A percentile compares a stretch with the other conserved stretches of the same genome.
Conservation (phyloP, 2,329 filamentous ascomycete genomes). For the Trichoderma endophyticum region DNA sequence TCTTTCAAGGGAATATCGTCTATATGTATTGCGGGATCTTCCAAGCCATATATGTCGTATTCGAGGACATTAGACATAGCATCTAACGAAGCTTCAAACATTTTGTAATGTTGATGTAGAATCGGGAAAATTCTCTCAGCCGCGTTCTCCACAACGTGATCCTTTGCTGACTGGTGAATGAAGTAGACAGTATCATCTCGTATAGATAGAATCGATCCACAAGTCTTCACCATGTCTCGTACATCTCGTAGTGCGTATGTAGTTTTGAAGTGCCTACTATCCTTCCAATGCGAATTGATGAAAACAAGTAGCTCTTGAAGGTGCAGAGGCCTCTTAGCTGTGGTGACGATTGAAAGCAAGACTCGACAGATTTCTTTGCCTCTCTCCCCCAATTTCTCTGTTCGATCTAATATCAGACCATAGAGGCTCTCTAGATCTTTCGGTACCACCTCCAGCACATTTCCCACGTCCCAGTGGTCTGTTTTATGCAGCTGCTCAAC, state of each 20-base stretch:
- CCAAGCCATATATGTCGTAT: background rate
- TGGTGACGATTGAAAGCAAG: background rate
- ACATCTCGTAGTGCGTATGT: background rate
- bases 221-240: background rate
- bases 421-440: background rate
- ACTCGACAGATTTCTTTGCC: background rate
- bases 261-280: background rate
- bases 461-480: background rate
- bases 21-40: background rate
- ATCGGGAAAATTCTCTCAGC: background rate
- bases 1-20: background rate
- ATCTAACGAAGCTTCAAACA: background rate
- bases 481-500: background rate
- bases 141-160: background rate
- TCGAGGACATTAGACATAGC: background rate
- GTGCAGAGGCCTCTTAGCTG: background rate
- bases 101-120: background rate
- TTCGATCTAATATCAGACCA: background rate
- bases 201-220: background rate
- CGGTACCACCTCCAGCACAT: background rate
- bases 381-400: background rate
- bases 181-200: background rate
- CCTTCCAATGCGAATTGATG: background rate
- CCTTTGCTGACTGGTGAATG: background rate
- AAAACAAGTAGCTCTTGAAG: background rate